Base-by-base conservation (phyloP, 805 yeast genomes). In the Ogataea trehalophila region DNA sequence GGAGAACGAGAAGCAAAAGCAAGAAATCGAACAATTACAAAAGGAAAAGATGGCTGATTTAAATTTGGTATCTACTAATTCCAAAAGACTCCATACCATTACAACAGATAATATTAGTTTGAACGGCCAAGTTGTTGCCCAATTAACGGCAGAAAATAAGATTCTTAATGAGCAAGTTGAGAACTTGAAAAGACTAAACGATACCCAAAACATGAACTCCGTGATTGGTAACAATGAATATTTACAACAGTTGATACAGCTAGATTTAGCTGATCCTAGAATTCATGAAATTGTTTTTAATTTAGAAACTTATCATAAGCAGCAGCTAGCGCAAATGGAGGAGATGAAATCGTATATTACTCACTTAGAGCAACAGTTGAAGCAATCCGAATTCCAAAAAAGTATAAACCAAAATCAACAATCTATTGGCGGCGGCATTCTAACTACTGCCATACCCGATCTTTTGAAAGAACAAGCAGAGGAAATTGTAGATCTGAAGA, bases 131-230 rank as follows among this genome's bases (percentile, higher is more conserved):
- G 41, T 9, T 36, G 71, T 68, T 4, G 61, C 72, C 4, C 76
- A 75, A 52, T 60, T 85, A 16, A 48, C 51, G 44, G 79, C 87
- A 0, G 95, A 87, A 54, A 83, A 83, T 55, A 72, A 70, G 44
- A 73, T 87, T 2, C 63, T 87, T 39, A 75, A 77, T 50, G 90
- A 85, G 56, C 79, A 80, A 56, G 67, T 86, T 17, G 89, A 84
- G 50, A 94, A 87, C 62, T 69, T 80, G 45, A 80, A 80, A 26
- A 71, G 91, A 44, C 61, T 87, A 34, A 76, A 79, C 34, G 88
- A 85, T 56, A 47, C 58, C 33, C 39, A 51, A n/a, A 53, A 56
- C 43, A 50, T 59, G 47, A 55, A 58, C 17, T 66, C 68, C 34
- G 74, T 80, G 16, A 74, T 80, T 37, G 70, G 79, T 37, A 75